Evolutionary conservation across 2,329 filamentous ascomycete species (phyloP).

Genomic region (Fusarium sp.): DNA sequence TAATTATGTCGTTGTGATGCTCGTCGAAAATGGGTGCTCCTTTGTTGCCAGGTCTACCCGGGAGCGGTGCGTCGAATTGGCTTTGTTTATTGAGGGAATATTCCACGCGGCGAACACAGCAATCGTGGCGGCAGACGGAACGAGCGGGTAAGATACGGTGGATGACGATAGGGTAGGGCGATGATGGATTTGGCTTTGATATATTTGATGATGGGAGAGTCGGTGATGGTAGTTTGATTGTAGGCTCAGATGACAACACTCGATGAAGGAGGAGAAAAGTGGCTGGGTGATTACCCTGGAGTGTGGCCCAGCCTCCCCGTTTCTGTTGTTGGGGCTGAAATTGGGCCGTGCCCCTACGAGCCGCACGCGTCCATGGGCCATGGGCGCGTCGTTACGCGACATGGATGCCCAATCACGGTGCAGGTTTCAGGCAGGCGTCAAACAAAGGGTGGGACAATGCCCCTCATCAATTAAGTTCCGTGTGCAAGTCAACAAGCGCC

Average conservation of each 20-base stretch:
- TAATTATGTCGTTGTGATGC: constrained; percentile 19
- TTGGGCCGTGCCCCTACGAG: constrained; percentile 31
- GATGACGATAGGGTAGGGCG: constrained; percentile 21
- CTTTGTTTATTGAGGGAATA: constrained; percentile 28
- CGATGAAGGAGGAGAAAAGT: constrained; percentile 40
- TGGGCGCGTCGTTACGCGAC: constrained; percentile 49
- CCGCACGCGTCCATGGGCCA: constrained; percentile 40
- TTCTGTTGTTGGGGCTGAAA: constrained; percentile 27
- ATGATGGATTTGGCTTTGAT: constrained; percentile 38
- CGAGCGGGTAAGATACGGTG: constrained; percentile 1
- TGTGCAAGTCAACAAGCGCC: constrained; percentile 33
- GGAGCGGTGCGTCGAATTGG: constrained; percentile 28
- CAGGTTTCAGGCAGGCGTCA: constrained; percentile 17
- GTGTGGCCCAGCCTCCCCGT: constrained; percentile 42
- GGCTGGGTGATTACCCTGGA: constrained; percentile 47
- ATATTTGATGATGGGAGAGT: constrained; percentile 42
- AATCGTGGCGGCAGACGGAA: constrained; percentile 15
- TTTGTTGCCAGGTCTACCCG: constrained; percentile 35
- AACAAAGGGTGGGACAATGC: constrained; percentile 31
- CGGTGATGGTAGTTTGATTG: constrained; percentile 41
- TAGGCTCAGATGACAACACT: constrained; percentile 40
- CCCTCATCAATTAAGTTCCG: constrained; percentile 38
- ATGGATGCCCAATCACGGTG: constrained; percentile 40
- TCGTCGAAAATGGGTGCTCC: constrained; percentile 31
- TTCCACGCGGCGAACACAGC: constrained; percentile 22